These are phyloP conservation scores for Crithidia fasciculata DNA, from an alignment of 208 protist genomes.

Conservation along the genomic window DNA sequence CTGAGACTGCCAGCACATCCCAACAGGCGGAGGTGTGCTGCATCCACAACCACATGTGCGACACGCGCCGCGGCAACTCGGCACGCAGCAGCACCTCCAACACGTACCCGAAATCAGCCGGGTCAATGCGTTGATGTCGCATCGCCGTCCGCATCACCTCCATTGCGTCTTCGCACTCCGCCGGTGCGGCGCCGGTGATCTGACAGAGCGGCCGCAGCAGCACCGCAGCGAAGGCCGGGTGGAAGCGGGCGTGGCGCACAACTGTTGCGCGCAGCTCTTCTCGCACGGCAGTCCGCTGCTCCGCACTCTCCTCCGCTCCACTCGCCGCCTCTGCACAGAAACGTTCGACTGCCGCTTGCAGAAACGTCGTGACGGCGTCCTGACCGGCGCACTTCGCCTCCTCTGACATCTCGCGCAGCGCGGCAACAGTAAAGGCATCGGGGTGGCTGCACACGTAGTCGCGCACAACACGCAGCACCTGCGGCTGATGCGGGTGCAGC, in stretches of 20 bases:
- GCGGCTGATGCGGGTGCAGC: constrained; percentile 39
- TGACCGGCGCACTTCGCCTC: constrained; percentile 32
- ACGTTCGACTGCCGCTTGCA: constrained; percentile 33
- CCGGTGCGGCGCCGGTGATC: constrained; percentile 30
- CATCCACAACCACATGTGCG: constrained; percentile 79
- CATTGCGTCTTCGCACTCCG: constrained; percentile 45
- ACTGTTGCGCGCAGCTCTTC: constrained; percentile 43
- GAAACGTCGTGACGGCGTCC: constrained; percentile 31
- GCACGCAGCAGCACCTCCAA: constrained; percentile 47
- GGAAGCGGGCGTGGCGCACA: constrained; percentile 52
- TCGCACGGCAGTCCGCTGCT: constrained; percentile 11
- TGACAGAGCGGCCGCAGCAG: constrained; percentile 60
- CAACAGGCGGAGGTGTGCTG: constrained; percentile 81
- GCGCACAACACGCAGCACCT: constrained; percentile 28
- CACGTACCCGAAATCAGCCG: constrained; percentile 58
- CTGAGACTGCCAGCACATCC: constrained; percentile 62
- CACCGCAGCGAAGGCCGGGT: constrained; percentile 35
- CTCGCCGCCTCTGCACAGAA: background rate
- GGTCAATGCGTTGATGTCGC: constrained; percentile 49
- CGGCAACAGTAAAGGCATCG: constrained; percentile 15
- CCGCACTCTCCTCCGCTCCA: background rate
- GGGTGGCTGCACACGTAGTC: constrained; percentile 26
- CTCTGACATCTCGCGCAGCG: constrained; percentile 41
- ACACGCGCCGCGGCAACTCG: constrained; percentile 37
- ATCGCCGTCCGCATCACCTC: constrained; percentile 54